phyloP scores from a whole-genome alignment of 306 rosid genomes.

The Vigna angularis region DNA sequence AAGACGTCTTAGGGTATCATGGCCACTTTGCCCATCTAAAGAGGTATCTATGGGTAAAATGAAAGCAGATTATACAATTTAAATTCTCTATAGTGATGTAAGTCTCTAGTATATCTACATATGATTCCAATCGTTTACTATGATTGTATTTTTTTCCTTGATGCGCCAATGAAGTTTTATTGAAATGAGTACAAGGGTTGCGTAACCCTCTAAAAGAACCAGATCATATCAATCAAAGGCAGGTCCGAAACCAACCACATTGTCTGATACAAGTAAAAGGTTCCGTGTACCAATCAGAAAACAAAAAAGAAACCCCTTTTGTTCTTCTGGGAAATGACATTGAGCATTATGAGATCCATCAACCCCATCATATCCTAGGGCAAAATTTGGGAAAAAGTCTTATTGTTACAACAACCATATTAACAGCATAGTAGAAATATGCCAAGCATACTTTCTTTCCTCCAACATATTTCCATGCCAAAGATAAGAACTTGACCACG shows the following conservation, averaged over 20 bases:
- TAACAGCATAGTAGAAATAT: not conserved
- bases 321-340: not conserved
- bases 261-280: not conserved
- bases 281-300: not conserved
- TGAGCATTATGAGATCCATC: not conserved
- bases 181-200: not conserved
- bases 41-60: not conserved
- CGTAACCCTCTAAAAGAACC: not conserved
- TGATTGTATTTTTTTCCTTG: not conserved
- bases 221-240: constrained; percentile 1
- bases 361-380: not conserved
- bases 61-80: not conserved
- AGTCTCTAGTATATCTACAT: not conserved
- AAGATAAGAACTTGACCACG: not conserved
- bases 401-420: not conserved
- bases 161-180: not conserved
- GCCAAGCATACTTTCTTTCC: not conserved
- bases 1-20: not conserved
- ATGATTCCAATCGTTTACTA: constrained; percentile 7
- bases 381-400: not conserved
- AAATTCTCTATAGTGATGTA: not conserved
- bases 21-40: constrained; percentile 1
- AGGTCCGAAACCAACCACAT: not conserved
- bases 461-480: not conserved
- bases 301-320: not conserved